phyloP scores from a whole-genome alignment of 2,329 filamentous ascomycete genomes.

The Ophiostoma pallidulum region DNA sequence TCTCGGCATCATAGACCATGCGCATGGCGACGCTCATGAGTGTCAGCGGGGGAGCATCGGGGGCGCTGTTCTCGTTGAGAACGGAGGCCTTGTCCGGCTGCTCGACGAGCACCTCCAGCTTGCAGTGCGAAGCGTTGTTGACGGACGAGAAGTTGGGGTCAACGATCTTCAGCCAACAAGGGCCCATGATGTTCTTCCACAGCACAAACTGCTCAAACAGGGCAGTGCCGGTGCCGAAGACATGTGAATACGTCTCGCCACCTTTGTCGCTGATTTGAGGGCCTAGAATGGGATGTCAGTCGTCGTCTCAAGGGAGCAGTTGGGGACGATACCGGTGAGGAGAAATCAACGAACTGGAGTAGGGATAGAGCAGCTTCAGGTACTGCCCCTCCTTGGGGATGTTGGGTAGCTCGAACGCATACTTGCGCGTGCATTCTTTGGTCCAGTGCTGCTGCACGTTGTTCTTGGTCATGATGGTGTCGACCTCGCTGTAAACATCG shows the following conservation, averaged over 20 bases:
- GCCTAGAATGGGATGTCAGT: slow-evolving; percentile 33
- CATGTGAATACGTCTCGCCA: slow-evolving; percentile 86
- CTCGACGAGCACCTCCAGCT: slow-evolving; percentile 75
- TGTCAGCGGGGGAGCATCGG: slow-evolving; percentile 79
- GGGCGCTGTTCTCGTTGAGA: slow-evolving; percentile 65
- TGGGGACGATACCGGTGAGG: no score
- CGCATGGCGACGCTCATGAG: slow-evolving; percentile 92
- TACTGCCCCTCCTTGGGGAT: slow-evolving; percentile 87
- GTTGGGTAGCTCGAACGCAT: slow-evolving; percentile 83
- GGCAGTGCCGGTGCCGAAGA: slow-evolving; percentile 88
- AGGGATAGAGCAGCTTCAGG: slow-evolving; percentile 91
- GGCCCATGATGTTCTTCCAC: slow-evolving; percentile 98
- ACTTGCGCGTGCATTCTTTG: slow-evolving; percentile 81
- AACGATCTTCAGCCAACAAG: slow-evolving; percentile 90
- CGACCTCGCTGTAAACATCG: slow-evolving; percentile 85
- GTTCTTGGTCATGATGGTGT: slow-evolving; percentile 78
- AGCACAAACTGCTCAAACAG: slow-evolving; percentile 97
- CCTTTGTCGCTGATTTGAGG: slow-evolving; percentile 59
- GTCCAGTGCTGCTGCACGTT: slow-evolving; percentile 87
- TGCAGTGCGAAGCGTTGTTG: slow-evolving; percentile 94
- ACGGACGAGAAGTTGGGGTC: slow-evolving; percentile 74
- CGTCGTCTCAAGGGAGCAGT: no score
- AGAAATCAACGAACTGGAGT: slow-evolving; percentile 53
- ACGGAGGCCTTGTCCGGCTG: slow-evolving; percentile 68
- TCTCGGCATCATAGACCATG: slow-evolving; percentile 78